Base-by-base conservation (phyloP, 2,329 filamentous ascomycete species). In the Xylaria sp. region DNA sequence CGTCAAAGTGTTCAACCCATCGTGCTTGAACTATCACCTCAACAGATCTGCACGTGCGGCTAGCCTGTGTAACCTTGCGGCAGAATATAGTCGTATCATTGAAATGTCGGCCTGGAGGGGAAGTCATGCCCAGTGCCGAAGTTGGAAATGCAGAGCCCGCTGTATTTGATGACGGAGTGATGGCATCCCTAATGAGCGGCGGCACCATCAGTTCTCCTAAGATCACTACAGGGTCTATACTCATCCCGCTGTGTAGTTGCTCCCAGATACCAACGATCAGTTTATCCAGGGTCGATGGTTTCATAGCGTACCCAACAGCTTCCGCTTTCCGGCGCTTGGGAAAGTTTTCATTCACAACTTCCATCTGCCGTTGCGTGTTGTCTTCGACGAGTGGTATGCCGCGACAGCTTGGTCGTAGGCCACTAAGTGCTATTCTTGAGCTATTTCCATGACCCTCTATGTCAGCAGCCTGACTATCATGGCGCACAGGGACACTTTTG, bases 11-110 rank as follows among this genome's bases (percentile, higher is more conserved):
- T 67, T 85, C 82, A 2, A 84, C 76, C 84, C 84, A 87, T 31
- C 82, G 80, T 4, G 84, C 83, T 67, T 86, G 84, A 2, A 86
- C 82, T 23, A 86, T 83, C 60, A 86, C 83, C 69, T 86, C 84
- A n/a, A 86, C 75, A 0, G 83, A 83, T n/a, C 84, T 76, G 57
- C 80, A 84, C 1, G 83, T 81, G 14, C 83, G 79, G 67, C 81
- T 83, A n/a, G 82, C 74, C 60, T 76, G 73, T 14, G 73, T 75
- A 0, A 75, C 69, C 64, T 66, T 77, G 12, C 72, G 69, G 63
- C 73, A 75, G 58, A 76, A 71, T 7, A 70, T 59, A 52, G 74
- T 76, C 40, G 71, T 73, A 50, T 68, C 71, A 58, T 69, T 75
- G 59, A 76, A 76, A 17, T 70, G 70, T 2, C 55, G 55, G 40